A percentile compares a stretch with the other conserved stretches of the same genome.
Conservation (phyloP, 768 basidiomycete species). For the Phaffia tasmanica region DNA sequence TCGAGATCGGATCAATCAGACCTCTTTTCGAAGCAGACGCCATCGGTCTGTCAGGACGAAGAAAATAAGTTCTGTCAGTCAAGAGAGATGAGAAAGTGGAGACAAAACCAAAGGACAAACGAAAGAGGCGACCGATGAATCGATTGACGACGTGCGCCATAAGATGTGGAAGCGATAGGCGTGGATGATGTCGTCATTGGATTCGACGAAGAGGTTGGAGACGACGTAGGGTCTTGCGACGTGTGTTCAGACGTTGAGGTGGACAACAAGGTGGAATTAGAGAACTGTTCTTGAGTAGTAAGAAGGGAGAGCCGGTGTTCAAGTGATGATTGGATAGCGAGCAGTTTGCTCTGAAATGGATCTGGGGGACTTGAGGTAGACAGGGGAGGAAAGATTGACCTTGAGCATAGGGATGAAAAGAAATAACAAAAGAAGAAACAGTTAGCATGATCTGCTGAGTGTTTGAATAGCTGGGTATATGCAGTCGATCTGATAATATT, state of each 20-base stretch:
- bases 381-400: constrained; percentile 12
- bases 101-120: not conserved
- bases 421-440: not conserved
- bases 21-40: constrained; percentile 5
- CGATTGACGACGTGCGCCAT: not conserved
- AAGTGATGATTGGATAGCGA: constrained; percentile 6
- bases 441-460: not conserved
- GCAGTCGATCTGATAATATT: too few species aligned
- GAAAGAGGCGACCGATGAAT: not conserved
- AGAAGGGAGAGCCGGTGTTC: constrained; percentile 15
- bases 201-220: not conserved
- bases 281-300: not conserved
- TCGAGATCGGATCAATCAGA: not conserved
- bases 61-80: not conserved
- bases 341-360: constrained; percentile 8
- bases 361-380: constrained; percentile 4
- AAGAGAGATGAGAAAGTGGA: not conserved
- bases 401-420: not conserved
- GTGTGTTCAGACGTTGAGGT: too few species aligned
- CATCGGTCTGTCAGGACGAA: not conserved
- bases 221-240: not conserved
- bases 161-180: not conserved
- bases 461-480: too few species aligned
- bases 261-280: too few species aligned
- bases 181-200: not conserved